Evolutionary conservation across 176 grass and related monocot species (phyloP), one percentile per base, ranked within the genome.

Genomic region (Aechmea fasciata): DNA sequence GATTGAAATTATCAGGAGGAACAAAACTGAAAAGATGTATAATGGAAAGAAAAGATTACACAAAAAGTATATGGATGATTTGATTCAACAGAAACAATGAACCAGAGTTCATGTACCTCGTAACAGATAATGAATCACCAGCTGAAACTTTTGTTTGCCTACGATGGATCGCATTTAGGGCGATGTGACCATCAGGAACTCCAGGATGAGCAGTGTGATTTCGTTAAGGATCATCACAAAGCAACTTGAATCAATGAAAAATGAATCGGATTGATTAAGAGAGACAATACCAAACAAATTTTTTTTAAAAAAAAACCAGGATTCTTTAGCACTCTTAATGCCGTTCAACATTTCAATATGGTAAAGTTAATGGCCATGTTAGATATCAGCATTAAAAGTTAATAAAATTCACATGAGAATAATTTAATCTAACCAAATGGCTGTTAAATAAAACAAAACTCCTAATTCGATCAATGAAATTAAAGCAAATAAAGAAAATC

Each of bases 151-250:
- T 90, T 11, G 87, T 70, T 69, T 97, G 89, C 11, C 89, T 77
- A 70, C 94, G 84, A 55, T 97, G 94, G 69, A 97, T 90, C 61
- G 94, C 89, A 74, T 97, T 97, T 57, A 97, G 68, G 33, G 89
- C 89, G 41, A 97, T 83, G 75, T 77, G 84, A 68, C 82, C 87
- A 65, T 62, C 78, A 13, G 76, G 48, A 68, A 97, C 67, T 57
- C 79, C 85, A 48, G 89, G 84, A 77, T 97, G 94, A 70, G 77
- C 71, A 71, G 94, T 97, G 76, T 75, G 33, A 51, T 48, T 72
- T 75, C 6, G 61, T 97, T 85, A 97, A 97, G 87, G 84, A 83
- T 77, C 28, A 81, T 67, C 25, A 20, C 10, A 51, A 14, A 15
- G 52, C 17, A 11, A 48, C 3, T 53, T 13, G 5, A 52, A 0